Conservation (phyloP, 78 protist genomes). For the Speleostelium caveatum region DNA sequence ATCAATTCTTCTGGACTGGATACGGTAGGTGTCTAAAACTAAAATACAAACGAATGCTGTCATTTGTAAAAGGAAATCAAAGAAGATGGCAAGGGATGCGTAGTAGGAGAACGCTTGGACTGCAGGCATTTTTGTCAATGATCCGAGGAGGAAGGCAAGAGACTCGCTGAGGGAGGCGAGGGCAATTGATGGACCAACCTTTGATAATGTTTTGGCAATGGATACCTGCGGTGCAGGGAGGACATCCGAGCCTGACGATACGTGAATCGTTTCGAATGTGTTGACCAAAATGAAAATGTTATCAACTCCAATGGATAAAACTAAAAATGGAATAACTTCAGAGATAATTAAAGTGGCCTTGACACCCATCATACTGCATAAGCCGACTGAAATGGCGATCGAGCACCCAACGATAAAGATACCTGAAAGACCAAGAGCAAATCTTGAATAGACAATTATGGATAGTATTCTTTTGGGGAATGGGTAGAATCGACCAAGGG, state of each 20-base stretch:
- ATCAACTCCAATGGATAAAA: slow-evolving; percentile 91
- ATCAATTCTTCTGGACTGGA: slow-evolving; percentile 71
- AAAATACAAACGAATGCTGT: slow-evolving; percentile 78
- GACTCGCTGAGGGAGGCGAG: slow-evolving; percentile 85
- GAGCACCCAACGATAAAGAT: slow-evolving; percentile 76
- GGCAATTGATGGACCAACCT: slow-evolving; percentile 86
- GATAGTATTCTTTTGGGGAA: slow-evolving; percentile 9
- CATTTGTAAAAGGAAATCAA: slow-evolving; percentile 84
- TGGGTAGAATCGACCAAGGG: slow-evolving; percentile 84
- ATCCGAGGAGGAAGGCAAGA: slow-evolving; percentile 88
- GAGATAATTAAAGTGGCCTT: slow-evolving; percentile 86
- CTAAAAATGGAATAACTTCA: slow-evolving; percentile 90
- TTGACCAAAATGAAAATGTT: slow-evolving; percentile 87
- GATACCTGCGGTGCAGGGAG: slow-evolving; percentile 50
- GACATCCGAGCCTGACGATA: not conserved
- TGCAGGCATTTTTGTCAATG: slow-evolving; percentile 88
- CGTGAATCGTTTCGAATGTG: slow-evolving; percentile 61
- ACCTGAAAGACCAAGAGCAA: slow-evolving; percentile 84
- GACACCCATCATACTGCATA: slow-evolving; percentile 31
- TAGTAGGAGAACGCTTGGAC: slow-evolving; percentile 85
- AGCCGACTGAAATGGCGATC: slow-evolving; percentile 64
- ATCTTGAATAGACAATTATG: slow-evolving; percentile 54
- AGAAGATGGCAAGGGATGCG: slow-evolving; percentile 83
- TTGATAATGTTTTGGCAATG: slow-evolving; percentile 58
- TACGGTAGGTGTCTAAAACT: slow-evolving; percentile 73